Conservation (phyloP, 2,329 filamentous ascomycete species). For the Colletotrichum tofieldiae region DNA sequence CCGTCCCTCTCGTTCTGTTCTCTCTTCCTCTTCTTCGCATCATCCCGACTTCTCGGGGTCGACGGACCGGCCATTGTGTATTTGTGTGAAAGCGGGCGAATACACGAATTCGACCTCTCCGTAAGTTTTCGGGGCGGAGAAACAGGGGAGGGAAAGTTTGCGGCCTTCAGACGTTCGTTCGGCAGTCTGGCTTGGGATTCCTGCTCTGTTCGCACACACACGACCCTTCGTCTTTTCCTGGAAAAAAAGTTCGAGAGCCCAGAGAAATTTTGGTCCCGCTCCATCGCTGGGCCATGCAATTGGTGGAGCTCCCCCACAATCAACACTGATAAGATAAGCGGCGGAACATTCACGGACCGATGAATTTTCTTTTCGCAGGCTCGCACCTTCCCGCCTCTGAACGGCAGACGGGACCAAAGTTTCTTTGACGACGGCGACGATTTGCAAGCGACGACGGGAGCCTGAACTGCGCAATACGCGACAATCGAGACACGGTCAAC, state of each 20-base stretch:
- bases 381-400: neutral
- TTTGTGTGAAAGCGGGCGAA: neutral
- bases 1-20: slow-evolving; percentile 59
- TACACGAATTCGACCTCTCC: neutral
- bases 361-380: slow-evolving; percentile 36
- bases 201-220: slow-evolving; percentile 34
- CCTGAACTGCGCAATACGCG: neutral
- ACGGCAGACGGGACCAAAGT: slow-evolving; percentile 8
- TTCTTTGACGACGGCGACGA: slow-evolving; percentile 34
- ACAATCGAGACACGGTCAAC: neutral
- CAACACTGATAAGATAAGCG: slow-evolving; percentile 41
- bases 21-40: slow-evolving; percentile 64
- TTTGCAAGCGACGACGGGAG: slow-evolving; percentile 13
- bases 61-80: slow-evolving; percentile 55
- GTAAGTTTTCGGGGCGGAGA: neutral
- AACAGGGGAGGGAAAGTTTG: slow-evolving; percentile 2
- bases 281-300: slow-evolving; percentile 38
- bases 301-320: slow-evolving; percentile 35
- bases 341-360: slow-evolving; percentile 39
- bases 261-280: slow-evolving; percentile 45
- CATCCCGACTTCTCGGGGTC: slow-evolving; percentile 52
- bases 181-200: slow-evolving; percentile 31
- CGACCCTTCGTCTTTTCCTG: slow-evolving; percentile 26
- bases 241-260: slow-evolving; percentile 44
- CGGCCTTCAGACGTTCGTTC: slow-evolving; percentile 28